Conservation (phyloP, 805 yeast species). For the Lachancea fermentati region DNA sequence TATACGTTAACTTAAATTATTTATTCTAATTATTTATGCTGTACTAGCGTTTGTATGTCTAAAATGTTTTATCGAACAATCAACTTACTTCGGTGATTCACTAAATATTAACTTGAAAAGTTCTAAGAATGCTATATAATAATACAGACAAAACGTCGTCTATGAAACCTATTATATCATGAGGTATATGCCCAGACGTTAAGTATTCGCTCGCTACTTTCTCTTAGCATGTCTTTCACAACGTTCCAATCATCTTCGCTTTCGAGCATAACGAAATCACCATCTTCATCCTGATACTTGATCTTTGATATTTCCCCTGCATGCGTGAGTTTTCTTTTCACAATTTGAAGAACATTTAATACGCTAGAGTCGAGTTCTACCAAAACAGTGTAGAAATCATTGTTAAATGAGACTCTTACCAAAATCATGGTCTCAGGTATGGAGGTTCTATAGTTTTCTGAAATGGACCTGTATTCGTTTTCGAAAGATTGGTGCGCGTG, state of each 20-base stretch:
- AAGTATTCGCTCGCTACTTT: constrained; percentile 43
- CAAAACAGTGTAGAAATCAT: constrained; percentile 57
- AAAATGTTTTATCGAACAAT: too few relatives aligned
- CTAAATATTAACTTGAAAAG: too few relatives aligned
- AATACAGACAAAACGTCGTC: constrained; percentile 1
- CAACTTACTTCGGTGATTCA: too few relatives aligned
- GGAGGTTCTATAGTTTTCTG: constrained; percentile 36
- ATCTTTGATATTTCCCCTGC: constrained; percentile 51
- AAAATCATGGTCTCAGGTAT: constrained; percentile 36
- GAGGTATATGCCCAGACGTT: constrained; percentile 38
- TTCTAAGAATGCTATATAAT: constrained; percentile 1
- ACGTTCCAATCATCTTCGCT: constrained; percentile 84
- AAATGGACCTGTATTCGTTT: constrained; percentile 34
- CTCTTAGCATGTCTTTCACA: constrained; percentile 66
- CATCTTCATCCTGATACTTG: constrained; percentile 90
- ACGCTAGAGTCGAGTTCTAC: constrained; percentile 49
- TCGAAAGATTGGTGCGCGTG: constrained; percentile 24
- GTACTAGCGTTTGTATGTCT: too few relatives aligned
- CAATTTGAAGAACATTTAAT: constrained; percentile 49
- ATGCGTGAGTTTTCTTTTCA: constrained; percentile 51
- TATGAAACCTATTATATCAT: constrained; percentile 1
- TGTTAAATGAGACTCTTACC: constrained; percentile 38
- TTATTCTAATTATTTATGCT: constrained; percentile 7
- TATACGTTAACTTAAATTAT: constrained; percentile 63
- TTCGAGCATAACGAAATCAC: constrained; percentile 81